phyloP scores from a whole-genome alignment of 352 stramenopile species.

The Globisporangium paddicum region DNA sequence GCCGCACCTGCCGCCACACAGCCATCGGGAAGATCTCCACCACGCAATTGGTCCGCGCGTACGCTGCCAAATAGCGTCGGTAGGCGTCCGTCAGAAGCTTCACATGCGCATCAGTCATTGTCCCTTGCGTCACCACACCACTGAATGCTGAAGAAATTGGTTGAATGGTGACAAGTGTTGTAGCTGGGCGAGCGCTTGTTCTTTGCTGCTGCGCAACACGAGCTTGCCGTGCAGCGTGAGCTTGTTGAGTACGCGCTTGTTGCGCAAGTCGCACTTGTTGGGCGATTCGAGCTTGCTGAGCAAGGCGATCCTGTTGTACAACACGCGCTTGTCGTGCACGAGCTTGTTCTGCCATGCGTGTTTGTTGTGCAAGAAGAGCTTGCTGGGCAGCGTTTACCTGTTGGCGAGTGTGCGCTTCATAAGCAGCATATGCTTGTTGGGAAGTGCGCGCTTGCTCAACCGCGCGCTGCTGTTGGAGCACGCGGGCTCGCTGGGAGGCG shows the following conservation, averaged over 20 bases:
- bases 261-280: neutral
- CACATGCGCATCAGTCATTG: neutral
- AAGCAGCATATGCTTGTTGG: neutral
- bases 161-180: neutral
- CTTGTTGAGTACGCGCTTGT: no score
- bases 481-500: neutral
- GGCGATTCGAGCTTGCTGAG: no score
- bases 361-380: neutral
- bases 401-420: neutral
- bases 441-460: neutral
- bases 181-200: neutral
- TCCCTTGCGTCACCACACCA: neutral
- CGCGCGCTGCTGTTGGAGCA: neutral
- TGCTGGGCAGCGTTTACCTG: neutral
- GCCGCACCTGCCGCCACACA: neutral
- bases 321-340: neutral
- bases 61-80: neutral
- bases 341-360: neutral
- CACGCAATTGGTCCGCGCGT: neutral
- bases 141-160: neutral
- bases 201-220: neutral
- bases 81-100: neutral
- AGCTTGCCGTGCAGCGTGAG: neutral
- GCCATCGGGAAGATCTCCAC: neutral
- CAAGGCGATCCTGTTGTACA: no score